Evolutionary conservation across 805 yeast genomes (phyloP).

Genomic region (Pachysolen tannophilus): DNA sequence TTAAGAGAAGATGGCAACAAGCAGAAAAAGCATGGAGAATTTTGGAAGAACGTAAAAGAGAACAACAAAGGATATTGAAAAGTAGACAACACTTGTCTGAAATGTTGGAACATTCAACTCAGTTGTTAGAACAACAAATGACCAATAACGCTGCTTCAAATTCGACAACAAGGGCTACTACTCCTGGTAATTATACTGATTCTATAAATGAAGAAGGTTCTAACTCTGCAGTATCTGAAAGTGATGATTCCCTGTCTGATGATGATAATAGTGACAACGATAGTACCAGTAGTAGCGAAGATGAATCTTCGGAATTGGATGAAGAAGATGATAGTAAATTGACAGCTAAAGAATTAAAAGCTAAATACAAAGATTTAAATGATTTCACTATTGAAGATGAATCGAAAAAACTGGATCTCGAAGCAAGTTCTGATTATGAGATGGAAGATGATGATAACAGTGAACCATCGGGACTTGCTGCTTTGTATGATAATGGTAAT

Average conservation of each 20-base stretch:
- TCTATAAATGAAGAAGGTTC: neutral
- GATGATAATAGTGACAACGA: slow-evolving; percentile 14
- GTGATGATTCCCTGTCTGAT: slow-evolving; percentile 13
- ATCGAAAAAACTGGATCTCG: slow-evolving; percentile 1
- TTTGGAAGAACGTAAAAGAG: slow-evolving; percentile 69
- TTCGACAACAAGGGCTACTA: slow-evolving; percentile 16
- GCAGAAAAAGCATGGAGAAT: slow-evolving; percentile 78
- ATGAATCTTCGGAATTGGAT: slow-evolving; percentile 17
- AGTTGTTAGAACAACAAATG: slow-evolving; percentile 78
- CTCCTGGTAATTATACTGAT: slow-evolving; percentile 19
- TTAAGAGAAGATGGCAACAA: slow-evolving; percentile 81
- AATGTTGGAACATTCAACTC: slow-evolving; percentile 87
- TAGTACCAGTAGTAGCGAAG: slow-evolving; percentile 17
- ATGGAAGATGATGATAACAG: slow-evolving; percentile 13
- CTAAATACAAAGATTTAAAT: slow-evolving; percentile 42
- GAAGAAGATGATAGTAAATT: slow-evolving; percentile 39
- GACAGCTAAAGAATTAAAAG: slow-evolving; percentile 45
- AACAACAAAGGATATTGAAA: slow-evolving; percentile 66
- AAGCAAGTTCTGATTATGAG: slow-evolving; percentile 12
- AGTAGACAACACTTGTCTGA: slow-evolving; percentile 85
- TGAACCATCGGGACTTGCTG: slow-evolving; percentile 6
- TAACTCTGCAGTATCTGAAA: slow-evolving; percentile 13
- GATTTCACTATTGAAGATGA: slow-evolving; percentile 5
- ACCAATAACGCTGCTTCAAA: slow-evolving; percentile 27
- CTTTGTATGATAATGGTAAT: neutral